A percentile compares a stretch with the other conserved stretches of the same genome.
phyloP scores from a whole-genome alignment of 139 green algal species.

The Pedinophyceae sp. region DNA sequence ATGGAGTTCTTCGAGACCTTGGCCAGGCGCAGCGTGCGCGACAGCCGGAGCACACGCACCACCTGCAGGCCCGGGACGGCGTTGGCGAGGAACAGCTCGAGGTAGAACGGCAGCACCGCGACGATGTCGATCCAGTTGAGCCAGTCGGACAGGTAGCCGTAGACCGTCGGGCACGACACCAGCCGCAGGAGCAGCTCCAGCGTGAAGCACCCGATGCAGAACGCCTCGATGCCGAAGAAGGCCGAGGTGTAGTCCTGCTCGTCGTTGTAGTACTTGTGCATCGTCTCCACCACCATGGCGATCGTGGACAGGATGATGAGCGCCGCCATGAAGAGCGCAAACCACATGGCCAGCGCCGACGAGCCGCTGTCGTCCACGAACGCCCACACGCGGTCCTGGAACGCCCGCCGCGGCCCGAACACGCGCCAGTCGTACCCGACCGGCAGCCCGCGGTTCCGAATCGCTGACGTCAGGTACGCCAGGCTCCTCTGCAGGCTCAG shows the following conservation, averaged over 20 bases:
- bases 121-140: slow-evolving; percentile 20
- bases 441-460: no score
- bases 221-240: slow-evolving; percentile 11
- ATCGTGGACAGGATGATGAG: background rate
- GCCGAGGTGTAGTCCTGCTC: no score
- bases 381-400: no score
- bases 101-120: slow-evolving; percentile 17
- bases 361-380: no score
- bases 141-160: slow-evolving; percentile 2
- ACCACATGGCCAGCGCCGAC: background rate
- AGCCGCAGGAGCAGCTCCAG: slow-evolving; percentile 9
- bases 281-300: no score
- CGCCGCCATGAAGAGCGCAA: background rate
- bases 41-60: slow-evolving; percentile 12
- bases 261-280: no score
- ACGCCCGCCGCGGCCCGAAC: no score
- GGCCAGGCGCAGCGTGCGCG: slow-evolving; percentile 12
- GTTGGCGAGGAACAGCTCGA: slow-evolving; percentile 8
- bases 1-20: slow-evolving; percentile 6
- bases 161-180: background rate
- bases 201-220: slow-evolving; percentile 15
- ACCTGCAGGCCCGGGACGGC: background rate
- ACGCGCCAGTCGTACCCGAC: no score
- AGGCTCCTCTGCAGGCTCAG: no score
- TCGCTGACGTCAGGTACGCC: no score